phyloP scores from a whole-genome alignment of 305 asterid genomes.

The Salvia sclarea region DNA sequence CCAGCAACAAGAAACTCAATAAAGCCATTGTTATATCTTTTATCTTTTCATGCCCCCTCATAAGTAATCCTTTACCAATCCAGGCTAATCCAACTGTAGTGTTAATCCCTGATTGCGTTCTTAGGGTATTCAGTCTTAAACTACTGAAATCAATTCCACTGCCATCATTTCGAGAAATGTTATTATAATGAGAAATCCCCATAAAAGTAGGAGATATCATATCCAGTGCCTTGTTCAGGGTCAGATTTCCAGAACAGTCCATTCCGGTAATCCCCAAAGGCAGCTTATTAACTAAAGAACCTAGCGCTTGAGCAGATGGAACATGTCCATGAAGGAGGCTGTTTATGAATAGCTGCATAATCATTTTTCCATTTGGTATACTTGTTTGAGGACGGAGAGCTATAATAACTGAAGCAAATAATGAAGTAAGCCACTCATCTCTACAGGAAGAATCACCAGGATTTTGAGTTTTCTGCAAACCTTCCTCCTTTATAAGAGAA shows the following conservation, averaged over 20 bases:
- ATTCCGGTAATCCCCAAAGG: conserved; percentile 52
- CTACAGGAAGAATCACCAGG: conserved; percentile 38
- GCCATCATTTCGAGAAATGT: conserved; percentile 38
- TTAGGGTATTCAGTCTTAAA: conserved; percentile 41
- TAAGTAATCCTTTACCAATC: conserved; percentile 91
- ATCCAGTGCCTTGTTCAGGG: conserved; percentile 64
- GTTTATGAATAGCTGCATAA: conserved; percentile 56
- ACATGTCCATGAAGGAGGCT: conserved; percentile 69
- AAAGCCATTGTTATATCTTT: conserved; percentile 70
- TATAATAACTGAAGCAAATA: conserved; percentile 76
- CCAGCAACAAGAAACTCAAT: conserved; percentile 56
- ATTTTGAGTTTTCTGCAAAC: conserved; percentile 34
- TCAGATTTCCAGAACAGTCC: conserved; percentile 36
- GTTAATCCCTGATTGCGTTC: conserved; percentile 42
- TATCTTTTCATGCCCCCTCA: conserved; percentile 92
- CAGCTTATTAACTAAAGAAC: conserved; percentile 87
- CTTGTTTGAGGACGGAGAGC: conserved; percentile 72
- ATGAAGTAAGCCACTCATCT: conserved; percentile 67
- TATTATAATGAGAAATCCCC: conserved; percentile 41
- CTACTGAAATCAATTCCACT: conserved; percentile 40
- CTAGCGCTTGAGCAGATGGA: conserved; percentile 92
- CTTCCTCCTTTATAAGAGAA: conserved; percentile 39
- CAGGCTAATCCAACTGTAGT: conserved; percentile 80
- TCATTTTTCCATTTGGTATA: conserved; percentile 56
- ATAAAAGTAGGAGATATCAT: conserved; percentile 45